Base-by-base conservation (phyloP, 2,329 filamentous ascomycete species). In the Xylaria sp. region DNA sequence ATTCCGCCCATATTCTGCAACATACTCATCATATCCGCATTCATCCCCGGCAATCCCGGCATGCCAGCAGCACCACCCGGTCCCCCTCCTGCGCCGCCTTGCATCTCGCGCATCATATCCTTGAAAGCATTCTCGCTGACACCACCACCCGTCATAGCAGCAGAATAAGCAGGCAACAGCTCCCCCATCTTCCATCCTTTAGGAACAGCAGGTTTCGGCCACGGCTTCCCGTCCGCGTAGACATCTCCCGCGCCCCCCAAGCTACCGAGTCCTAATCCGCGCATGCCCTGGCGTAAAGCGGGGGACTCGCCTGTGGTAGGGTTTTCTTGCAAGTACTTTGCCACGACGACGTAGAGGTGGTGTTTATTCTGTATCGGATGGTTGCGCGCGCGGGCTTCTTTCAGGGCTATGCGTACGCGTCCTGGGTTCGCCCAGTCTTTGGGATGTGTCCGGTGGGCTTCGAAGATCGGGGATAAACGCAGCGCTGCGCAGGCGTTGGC, bases 391-490 rank as follows among this genome's bases (percentile, higher is more conserved):
- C 51, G 55, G 49, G 67, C 62, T 63, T 76, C 79, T 76, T 87
- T 90, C n/a, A 97, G 80, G 73, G 89, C 80, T 52, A 98, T 87
- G 70, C 92, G 88, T 66, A 98, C 92, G 62, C 95, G 85, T 3
- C 95, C 95, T 12, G 95, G 95, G 80, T 99, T 99, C 60, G 90
- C 89, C 95, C 95, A 99, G 81, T 99, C 95, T 79, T 95, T 94
- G 6, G 95, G 95, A 78, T 99, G 95, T 64, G 88, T 85, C 82
- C 97, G 97, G 74, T 91, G 90, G 1, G 94, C 92, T 80, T 99
- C 95, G 76, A 97, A 90, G 7, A 95, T 88, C 45, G 90, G 89
- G 65, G 86, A 84, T 37, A 92, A 80, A 31, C 89, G 86, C 63
- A 97, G 84, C 47, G 83, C 79, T 43, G 89, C 88, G 77, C 91